Evolutionary conservation across 257 asterid genomes (phyloP).

Genomic region (Fraxinus quadrangulata): DNA sequence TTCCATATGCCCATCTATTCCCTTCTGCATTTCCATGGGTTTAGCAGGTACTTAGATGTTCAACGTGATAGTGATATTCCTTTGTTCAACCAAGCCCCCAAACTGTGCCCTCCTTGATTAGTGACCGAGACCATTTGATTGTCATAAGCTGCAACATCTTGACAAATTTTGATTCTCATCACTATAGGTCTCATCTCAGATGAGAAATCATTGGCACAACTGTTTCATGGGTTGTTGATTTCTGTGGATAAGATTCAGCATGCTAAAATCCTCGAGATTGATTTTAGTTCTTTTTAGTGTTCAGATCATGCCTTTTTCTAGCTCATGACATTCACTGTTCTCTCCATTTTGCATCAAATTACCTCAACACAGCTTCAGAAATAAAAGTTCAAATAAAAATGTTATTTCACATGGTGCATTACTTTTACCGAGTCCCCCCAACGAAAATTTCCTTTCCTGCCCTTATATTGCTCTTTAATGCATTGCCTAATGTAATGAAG

Average conservation of each 20-base stretch:
- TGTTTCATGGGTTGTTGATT: neutral
- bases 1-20: neutral
- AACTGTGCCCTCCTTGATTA: neutral
- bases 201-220: neutral
- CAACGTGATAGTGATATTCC: neutral
- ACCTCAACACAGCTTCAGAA: neutral
- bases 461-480: slow-evolving; percentile 3
- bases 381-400: neutral
- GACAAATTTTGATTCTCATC: slow-evolving; percentile 1
- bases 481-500: slow-evolving; percentile 3
- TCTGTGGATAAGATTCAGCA: neutral
- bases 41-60: neutral
- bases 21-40: neutral
- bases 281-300: neutral
- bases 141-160: neutral
- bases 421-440: neutral
- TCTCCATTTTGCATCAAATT: neutral
- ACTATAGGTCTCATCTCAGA: neutral
- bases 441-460: neutral
- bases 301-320: neutral
- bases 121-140: neutral
- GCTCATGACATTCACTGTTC: neutral
- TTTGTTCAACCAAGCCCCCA: neutral
- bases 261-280: neutral
- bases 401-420: neutral